A percentile compares a stretch with the other conserved stretches of the same genome.
Evolutionary conservation across 305 asterid genomes (phyloP).

Genomic region (Caryopteris hybrid): DNA sequence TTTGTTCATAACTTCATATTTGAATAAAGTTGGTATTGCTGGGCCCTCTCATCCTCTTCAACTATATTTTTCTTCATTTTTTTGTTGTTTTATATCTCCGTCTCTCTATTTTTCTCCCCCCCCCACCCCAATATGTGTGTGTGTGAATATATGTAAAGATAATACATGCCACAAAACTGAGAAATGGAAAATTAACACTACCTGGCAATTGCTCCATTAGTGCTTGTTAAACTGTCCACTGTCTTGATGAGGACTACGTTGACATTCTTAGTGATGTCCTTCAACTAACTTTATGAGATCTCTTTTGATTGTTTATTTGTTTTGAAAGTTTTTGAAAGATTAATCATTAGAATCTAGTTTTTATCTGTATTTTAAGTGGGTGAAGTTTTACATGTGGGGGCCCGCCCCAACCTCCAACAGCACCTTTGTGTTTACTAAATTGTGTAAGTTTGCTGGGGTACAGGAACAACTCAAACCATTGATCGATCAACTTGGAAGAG

Average conservation of each 20-base stretch:
- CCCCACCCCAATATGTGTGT: neutral
- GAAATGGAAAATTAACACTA: neutral
- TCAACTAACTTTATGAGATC: neutral
- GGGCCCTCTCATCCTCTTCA: neutral
- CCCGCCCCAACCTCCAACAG: neutral
- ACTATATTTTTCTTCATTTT: neutral
- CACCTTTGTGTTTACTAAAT: constrained; percentile 4
- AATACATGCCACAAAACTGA: neutral
- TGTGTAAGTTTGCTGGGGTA: constrained; percentile 23
- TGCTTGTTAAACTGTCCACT: neutral
- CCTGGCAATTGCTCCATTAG: neutral
- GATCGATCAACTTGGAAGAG: constrained; percentile 73
- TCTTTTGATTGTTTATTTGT: neutral
- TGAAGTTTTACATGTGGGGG: neutral
- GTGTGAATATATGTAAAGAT: too few relatives aligned
- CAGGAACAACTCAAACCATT: constrained; percentile 88
- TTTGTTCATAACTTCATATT: constrained; percentile 7
- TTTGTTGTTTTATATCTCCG: neutral
- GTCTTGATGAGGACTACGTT: neutral
- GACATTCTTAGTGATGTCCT: neutral
- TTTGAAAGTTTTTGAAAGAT: neutral
- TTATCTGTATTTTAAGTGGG: neutral
- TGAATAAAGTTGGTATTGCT: neutral
- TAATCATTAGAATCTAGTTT: neutral
- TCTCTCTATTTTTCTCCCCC: neutral